Evolutionary conservation across 306 rosid species (phyloP), one percentile per base, ranked within the genome.

Genomic region (Quercus agrifolia): DNA sequence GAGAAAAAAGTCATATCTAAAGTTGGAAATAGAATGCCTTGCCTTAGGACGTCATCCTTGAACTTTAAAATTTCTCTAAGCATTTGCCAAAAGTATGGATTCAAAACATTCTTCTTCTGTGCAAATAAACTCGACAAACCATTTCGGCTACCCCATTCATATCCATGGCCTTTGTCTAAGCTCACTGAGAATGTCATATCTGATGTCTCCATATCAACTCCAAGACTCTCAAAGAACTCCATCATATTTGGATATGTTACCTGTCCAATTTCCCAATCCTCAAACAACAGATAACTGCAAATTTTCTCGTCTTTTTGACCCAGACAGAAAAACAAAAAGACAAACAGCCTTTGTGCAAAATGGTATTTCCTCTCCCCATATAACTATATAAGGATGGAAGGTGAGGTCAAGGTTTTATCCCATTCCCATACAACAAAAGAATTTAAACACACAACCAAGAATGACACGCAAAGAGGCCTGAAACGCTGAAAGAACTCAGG

Each of bases 231-330:
- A 84, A 92, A 94, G 44, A 92, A 89, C 33, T 91, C 93, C 97
- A 94, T 85, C 97, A 92, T 92, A 70, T 94, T 94, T 25, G 98
- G 98, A 86, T 92, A 92, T 0, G 97, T 94, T 21, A 92, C 97
- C 98, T 94, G 91, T 64, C 77, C 84, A 83, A 41, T 79, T 67
- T 67, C 25, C 51, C 38, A 67, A 31, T 67, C 19, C 8, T 67
- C 8, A 14, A 19, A 28, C 46, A 30, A 64, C 17, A 59, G 66
- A 59, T 4, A 23, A 59, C 11, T 12, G 17, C 11, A 58, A 59
- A 59, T 21, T 59, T 23, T 59, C 8, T 25, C 5, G 6, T 41
- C 46, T 41, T 41, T 41, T 41, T 41, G 15, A 58, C 10, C 13
- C 21, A 58, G 21, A 21, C 14, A 2, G 2, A 20, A 20, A 9